Evolutionary conservation across 352 stramenopile species (phyloP), one percentile per base, ranked within the genome.

Genomic region (Pythium oligandrum): DNA sequence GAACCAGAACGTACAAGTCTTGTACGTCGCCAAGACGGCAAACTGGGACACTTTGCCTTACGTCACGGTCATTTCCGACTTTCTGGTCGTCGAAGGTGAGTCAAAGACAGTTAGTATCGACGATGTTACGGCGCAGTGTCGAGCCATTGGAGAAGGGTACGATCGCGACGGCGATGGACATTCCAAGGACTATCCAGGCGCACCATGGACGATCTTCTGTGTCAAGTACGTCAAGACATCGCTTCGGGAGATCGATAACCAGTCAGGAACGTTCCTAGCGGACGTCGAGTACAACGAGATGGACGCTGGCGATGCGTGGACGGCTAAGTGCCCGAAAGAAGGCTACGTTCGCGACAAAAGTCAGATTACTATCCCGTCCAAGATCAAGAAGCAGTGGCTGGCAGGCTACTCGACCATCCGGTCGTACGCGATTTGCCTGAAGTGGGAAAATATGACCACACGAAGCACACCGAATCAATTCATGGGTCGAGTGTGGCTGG

Each of bases 151-250:
- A 6, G 40, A 56, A 6, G 55, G 59, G 26, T 77, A 77, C 46
- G 56, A 68, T 44, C 59, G 71, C n/a, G 63, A 72, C 33, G 71
- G 71, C 1, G 71, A 80, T 36, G 68, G 62, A 7, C 71, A 80
- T 47, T 80, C 71, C 12, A 72, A 71, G 30, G 68, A 80, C 46
- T 80, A 80, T 42, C 66, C 57, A 45, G 44, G 46, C 4, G 71
- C 68, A 2, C 71, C 68, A 2, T 75, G 65, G 68, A 75, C 71
- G 34, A 77, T 80, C 37, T 70, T 80, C 42, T 80, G 71, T 32
- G 53, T 73, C 39, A 54, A 57, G 9, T 75, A 76, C 44, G 32
- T 52, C 30, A 64, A 55, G 35, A 53, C 53, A 3, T 64, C 54
- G 3, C 36, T 77, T 12, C 64, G 71, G 6, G 71, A 80, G 49